Evolutionary conservation across 148 eudicot species (phyloP), one percentile per base, ranked within the genome.

Genomic region (Persicaria maculosa): DNA sequence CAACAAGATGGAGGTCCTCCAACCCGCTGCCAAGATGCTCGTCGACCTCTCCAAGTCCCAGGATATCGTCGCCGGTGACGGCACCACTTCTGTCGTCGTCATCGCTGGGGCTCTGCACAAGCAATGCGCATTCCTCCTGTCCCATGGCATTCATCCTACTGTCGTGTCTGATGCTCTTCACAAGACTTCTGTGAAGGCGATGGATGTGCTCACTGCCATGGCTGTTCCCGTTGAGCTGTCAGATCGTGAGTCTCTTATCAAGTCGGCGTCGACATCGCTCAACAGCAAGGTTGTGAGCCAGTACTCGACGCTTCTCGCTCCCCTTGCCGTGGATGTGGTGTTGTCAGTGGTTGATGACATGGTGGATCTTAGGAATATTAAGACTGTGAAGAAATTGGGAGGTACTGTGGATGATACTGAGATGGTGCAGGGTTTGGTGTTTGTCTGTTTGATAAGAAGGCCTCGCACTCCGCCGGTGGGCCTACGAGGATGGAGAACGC

Each of bases 341-440:
- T 68, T 94, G n/a, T 85, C 87, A 14, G 98, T 94, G 14, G 93
- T 94, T 31, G 98, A 94, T 0, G 91, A 94, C 77, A 72, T 91
- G 53, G 91, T 94, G 16, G 98, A 94, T 84, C 83, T 94, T 72
- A 83, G 91, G 71, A 93, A 94, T 77, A 83, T 94, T 36, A 94
- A 88, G 83, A 90, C 91, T 71, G 97, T 94, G 78, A 94, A 91
- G 85, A 94, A 92, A 70, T 79, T 87, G 9, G 97, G 97, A 1
- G 98, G 98, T 14, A 94, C 98, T 7, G 98, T 94, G 19, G 98
- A 94, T 61, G 98, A 94, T 75, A 94, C 98, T 6, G 95, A 94
- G 82, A 78, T 90, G 59, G 84, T 94, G 0, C 90, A 85, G 71
- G 98, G 98, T 3, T 79, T 94, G 79, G 97, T 94, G 17, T 94